Base-by-base conservation (phyloP, 257 asterid species). In the Solanum lignicaule region DNA sequence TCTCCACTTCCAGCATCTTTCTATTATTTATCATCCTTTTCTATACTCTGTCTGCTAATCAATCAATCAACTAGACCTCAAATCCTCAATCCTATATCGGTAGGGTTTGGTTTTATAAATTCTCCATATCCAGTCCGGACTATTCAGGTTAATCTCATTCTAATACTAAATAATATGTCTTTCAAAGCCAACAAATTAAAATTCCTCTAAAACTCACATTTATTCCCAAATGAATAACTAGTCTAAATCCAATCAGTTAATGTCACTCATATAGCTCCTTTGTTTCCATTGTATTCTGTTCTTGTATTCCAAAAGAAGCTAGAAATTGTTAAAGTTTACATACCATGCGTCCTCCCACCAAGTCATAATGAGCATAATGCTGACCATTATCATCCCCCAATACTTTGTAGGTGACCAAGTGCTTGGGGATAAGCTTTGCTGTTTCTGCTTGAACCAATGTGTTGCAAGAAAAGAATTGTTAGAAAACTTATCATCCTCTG, bases 361-460 rank as follows among this genome's bases (percentile, higher is more conserved):
- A 90, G 90, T 97, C 99, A 90, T 97, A 97, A 91, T 97, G 99
- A 88, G 98, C 99, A 91, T 95, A 97, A 92, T 95, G 99, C 25
- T 98, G 98, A 87, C 99, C 99, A 73, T 91, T 87, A 58, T 91
- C 91, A 89, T 93, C 94, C 83, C 99, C 99, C 87, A 94, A 92
- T 87, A 93, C 92, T 91, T 94, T 95, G 91, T 95, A 96, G 25
- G 97, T 94, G 89, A 92, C 95, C 90, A 94, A 91, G 89, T 95
- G 92, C 90, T 95, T 75, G 7, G 98, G 99, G 87, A 97, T 87
- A 89, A 91, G 90, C 93, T 95, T 95, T 58, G 39, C 96, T 23
- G 99, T 97, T 75, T 94, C 99, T 97, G 98, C 83, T 88, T 27
- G 69, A 79, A 14, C 65, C 72, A 89, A 86, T 81, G 60, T 31